Evolutionary conservation across 2,329 filamentous ascomycete genomes (phyloP), one percentile per base, ranked within the genome.

Genomic region (Fusarium veterinarium): DNA sequence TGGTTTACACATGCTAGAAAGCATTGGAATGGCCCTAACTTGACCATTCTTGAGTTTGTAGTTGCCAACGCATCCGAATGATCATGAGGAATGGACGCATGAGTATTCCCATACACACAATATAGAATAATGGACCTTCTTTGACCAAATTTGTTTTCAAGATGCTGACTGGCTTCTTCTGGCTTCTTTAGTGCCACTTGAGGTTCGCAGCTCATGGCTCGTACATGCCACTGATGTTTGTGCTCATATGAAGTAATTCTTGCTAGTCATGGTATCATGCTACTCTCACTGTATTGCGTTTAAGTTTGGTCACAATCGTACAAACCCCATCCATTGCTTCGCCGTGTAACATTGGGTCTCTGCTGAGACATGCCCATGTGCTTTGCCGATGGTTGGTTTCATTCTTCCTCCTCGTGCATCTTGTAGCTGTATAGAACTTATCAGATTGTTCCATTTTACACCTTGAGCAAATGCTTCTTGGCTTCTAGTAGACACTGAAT

Each of bases 21-120:
- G 62, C 60, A 76, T 30, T 77, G 75, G 75, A 48, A 31, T 4
- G 75, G 75, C 1, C 75, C 75, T 1, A 77, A 77, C 40, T 37
- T 77, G 11, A 77, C 58, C 2, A 77, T 77, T 60, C 69, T 77
- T 6, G 75, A 77, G 20, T 77, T 77, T 52, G 65, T 77, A 1
- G 61, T 77, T 38, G 71, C 67, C 4, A 73, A 73, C 10, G 59
- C 73, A 30, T 48, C 41, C 1, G 37, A 61, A 16, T 67, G 14
- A 45, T 57, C 3, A n/a, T n/a, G 12, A 17, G 2, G 3, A 11
- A 25, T 7, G 8, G 10, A 3, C 8, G 1, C 10, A 5, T 28
- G 1, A 57, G 1, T 16, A 33, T 8, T 46, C 3, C 12, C 3
- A 23, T 49, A 49, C 4, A 28, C 3, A 10, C 1, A 12, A 19